Base-by-base conservation (phyloP, 805 yeast species). In the Candida andamanensis region DNA sequence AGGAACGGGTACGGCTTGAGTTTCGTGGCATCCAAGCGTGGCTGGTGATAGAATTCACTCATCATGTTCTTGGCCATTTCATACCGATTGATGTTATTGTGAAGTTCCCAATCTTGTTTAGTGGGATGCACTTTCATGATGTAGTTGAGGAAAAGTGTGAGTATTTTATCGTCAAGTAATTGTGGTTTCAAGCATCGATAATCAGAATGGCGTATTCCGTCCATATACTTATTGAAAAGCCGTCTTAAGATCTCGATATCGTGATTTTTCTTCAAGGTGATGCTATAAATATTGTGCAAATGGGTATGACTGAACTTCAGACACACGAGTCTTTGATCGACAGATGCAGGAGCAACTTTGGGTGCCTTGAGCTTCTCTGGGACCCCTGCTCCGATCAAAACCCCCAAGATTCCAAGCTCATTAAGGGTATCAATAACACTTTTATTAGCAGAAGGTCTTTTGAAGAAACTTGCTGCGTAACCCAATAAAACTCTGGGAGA, bases 401-500 rank as follows among this genome's bases (percentile, higher is more conserved):
- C 24, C 3, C 52, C 51, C 15, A 62, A 37, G 15, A 63, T 19
- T 17, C 48, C 39, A 17, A 62, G 37, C 3, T 55, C 50, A 24
- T 56, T 49, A 10, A 64, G 42, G 2, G 54, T 31, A 3, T 44
- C 31, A 9, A 53, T 41, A 0, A 50, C 50, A 3, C 29, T 19
- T 3, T 41, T 30, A 6, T 38, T 24, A 1, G 25, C 28, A 15
- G 27, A 33, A 7, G 36, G 37, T 5, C 12, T 16, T 12, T 23
- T 25, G 34, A 54, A 62, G 13, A 60, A 36, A 1, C 63, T 45
- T 0, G 55, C 51, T 19, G 54, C 50, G 42, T 65, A 65, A 2
- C 69, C 70, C 4, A 59, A 43, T 4, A 62, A 41, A 4, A 62
- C 49, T 21, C 60, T 54, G 2, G 69, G 68, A 5, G 58, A 49